These are phyloP conservation scores for Pleurotus salmoneostramineus DNA, from an alignment of 768 basidiomycete species.

Conservation along the genomic window DNA sequence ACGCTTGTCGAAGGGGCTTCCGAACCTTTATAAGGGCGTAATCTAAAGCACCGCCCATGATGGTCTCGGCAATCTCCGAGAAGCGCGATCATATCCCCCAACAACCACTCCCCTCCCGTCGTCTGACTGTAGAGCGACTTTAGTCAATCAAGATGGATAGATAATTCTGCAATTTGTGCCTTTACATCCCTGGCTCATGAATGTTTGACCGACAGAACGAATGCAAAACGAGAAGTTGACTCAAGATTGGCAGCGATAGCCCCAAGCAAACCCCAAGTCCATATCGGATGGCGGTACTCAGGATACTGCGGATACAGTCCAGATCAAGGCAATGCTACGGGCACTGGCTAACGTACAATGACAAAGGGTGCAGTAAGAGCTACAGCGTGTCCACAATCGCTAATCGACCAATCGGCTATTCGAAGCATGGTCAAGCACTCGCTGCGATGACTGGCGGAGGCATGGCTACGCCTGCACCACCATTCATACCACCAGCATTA, in stretches of 20 bases:
- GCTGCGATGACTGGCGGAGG: neutral
- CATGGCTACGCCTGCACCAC: neutral
- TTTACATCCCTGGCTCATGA: no score
- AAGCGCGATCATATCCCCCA: neutral
- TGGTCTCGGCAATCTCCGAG: slow-evolving; percentile 6
- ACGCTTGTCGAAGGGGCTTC: neutral
- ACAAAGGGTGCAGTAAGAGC: neutral
- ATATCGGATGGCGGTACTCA: neutral
- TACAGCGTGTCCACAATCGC: neutral
- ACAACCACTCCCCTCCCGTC: no score
- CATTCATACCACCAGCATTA: neutral
- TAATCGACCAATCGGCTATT: neutral
- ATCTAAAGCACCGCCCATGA: slow-evolving; percentile 3
- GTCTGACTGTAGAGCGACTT: no score
- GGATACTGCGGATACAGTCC: neutral
- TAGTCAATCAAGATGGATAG: no score
- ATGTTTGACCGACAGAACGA: no score
- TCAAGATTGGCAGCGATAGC: no score
- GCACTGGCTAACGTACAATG: neutral
- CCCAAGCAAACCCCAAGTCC: neutral
- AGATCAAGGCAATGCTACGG: neutral
- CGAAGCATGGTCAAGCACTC: neutral
- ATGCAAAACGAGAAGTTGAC: no score
- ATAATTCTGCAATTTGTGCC: no score
- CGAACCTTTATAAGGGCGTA: neutral